These are phyloP conservation scores for Dipodascopsis uninucleata DNA, from an alignment of 805 yeast genomes.

Conservation along the genomic window DNA sequence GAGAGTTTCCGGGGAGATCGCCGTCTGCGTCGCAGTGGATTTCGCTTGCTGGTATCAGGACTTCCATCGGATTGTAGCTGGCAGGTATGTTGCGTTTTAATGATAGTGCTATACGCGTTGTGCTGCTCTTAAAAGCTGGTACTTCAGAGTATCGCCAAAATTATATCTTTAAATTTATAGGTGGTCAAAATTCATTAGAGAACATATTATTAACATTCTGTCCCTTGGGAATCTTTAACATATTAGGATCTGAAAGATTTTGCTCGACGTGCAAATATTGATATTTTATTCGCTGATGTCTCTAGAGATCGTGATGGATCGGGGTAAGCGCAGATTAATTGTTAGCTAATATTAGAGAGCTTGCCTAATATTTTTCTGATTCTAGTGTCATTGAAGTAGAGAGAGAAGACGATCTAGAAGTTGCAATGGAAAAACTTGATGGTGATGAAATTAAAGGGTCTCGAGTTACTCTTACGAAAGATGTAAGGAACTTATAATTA, in stretches of 20 bases:
- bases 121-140: too few species aligned
- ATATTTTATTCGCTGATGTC: constrained; percentile 39
- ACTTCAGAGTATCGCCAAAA: too few species aligned
- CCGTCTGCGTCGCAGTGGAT: constrained; percentile 30
- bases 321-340: constrained; percentile 29
- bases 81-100: constrained; percentile 30
- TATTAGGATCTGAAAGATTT: constrained; percentile 60
- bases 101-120: constrained; percentile 9
- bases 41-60: constrained; percentile 32
- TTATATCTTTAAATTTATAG: background rate
- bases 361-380: background rate
- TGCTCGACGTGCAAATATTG: constrained; percentile 61
- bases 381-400: constrained; percentile 33
- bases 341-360: background rate
- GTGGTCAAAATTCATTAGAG: background rate
- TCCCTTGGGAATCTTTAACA: constrained; percentile 30
- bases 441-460: constrained; percentile 70
- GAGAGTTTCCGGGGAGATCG: constrained; percentile 22
- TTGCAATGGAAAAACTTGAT: constrained; percentile 65
- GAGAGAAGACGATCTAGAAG: constrained; percentile 65
- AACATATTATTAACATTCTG: constrained; percentile 18
- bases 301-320: constrained; percentile 38
- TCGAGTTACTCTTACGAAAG: constrained; percentile 68
- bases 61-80: constrained; percentile 33
- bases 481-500: constrained; percentile 39